These are phyloP conservation scores for Silene conica DNA, from an alignment of 148 eudicot species.

Conservation along the genomic window DNA sequence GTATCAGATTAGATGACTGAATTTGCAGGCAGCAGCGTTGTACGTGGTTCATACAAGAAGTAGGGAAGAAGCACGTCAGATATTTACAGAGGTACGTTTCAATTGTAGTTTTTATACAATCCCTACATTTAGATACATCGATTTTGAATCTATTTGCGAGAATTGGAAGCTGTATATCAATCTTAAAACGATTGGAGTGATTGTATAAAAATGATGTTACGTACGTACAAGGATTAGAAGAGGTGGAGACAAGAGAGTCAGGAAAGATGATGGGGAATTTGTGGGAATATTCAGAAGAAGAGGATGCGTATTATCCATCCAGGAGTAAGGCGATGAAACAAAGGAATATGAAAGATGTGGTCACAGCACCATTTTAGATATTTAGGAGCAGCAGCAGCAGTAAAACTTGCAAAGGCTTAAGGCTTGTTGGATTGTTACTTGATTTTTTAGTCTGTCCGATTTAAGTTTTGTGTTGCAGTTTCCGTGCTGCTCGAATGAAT, in stretches of 20 bases:
- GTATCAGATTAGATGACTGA: neutral
- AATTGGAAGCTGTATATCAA: no score
- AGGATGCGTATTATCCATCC: neutral
- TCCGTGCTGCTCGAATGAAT: slow-evolving; percentile 71
- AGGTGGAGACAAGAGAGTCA: neutral
- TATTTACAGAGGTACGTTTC: neutral
- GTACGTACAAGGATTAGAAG: slow-evolving; percentile 27
- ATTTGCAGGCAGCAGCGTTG: slow-evolving; percentile 5
- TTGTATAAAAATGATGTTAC: no score
- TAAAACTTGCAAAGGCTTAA: neutral
- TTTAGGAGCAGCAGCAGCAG: no score
- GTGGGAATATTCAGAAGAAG: neutral
- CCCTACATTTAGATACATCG: no score
- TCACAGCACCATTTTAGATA: slow-evolving; percentile 35
- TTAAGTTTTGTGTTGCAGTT: no score
- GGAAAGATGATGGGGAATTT: neutral
- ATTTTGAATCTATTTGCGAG: no score
- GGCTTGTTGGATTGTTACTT: no score
- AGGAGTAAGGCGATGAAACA: neutral
- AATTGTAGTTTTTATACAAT: no score
- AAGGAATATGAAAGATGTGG: slow-evolving; percentile 12
- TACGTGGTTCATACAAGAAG: slow-evolving; percentile 1
- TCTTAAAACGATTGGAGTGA: no score
- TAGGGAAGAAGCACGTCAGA: slow-evolving; percentile 4
- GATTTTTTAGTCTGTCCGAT: no score